Evolutionary conservation across 192 early-diverging fungal genomes (phyloP), one percentile per base, ranked within the genome.

Genomic region (Phycomyces blakesleeanus): DNA sequence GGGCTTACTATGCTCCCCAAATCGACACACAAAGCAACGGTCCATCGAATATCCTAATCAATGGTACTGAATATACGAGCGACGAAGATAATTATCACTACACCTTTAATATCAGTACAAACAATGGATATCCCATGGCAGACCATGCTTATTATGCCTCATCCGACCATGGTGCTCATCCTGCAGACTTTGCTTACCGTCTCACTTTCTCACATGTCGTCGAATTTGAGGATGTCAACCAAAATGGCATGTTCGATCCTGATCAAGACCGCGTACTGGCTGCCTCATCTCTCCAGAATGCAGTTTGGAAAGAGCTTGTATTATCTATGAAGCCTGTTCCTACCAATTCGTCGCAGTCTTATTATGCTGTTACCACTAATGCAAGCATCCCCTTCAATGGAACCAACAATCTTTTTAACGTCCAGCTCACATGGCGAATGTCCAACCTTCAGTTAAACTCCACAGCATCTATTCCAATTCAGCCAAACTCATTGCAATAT

Each of bases 1-100:
- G 74, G 10, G 65, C 65, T 15, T 76, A 70, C 51, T 76, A 76
- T 52, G 74, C 69, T 1, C 74, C 74, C 20, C 4, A 53, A 41
- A 49, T 71, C 0, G 58, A 42, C 5, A 26, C 51, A 1, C 53
- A 63, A 51, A 61, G 55, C 5, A 42, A 44, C 1, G 61, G 65
- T 12, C 62, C 50, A 12, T 18, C 47, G 3, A 57, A 66, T 25
- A 26, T 76, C 10, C 25, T 71, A 12, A 61, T 76, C 44, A 76
- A 71, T 18, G 68, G 63, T 20, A 71, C 74, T 1, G 68, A 57
- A 10, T 59, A 72, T 25, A 67, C 69, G 37, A 42, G 29, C 25
- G 50, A 49, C 20, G 22, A 50, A 26, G 50, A 63, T 25, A 71
- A 70, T n/a, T 76, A 59, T 58, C 59, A 63, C 9, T 53, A 53